Conservation (phyloP, 179 eudicot genomes). For the Vitellaria paradoxa region DNA sequence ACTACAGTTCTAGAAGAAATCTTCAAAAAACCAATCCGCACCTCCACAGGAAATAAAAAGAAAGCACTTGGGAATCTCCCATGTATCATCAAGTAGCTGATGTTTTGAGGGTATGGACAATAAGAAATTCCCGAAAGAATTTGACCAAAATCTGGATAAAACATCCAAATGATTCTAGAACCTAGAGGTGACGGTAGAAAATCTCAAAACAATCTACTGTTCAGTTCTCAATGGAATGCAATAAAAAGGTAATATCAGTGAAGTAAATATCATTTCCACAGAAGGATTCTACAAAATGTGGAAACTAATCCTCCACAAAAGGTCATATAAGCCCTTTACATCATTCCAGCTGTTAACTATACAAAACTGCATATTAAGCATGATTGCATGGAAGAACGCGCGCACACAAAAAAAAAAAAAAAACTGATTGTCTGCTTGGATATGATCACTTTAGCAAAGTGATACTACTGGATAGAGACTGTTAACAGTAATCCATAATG, state of each 20-base stretch:
- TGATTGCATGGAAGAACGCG: neutral
- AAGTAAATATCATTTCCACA: neutral
- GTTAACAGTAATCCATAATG: constrained; percentile 83
- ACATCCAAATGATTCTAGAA: too few relatives aligned
- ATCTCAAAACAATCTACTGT: neutral
- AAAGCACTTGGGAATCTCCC: too few relatives aligned
- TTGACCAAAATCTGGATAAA: too few relatives aligned
- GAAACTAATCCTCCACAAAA: constrained; percentile 6
- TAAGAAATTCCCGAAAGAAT: too few relatives aligned
- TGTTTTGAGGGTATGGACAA: too few relatives aligned
- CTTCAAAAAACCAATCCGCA: too few relatives aligned
- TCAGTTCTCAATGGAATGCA: neutral
- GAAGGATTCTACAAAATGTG: neutral
- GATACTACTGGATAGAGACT: constrained; percentile 21
- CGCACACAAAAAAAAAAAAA: neutral
- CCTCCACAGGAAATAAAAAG: too few relatives aligned
- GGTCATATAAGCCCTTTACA: neutral
- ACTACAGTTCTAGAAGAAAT: too few relatives aligned
- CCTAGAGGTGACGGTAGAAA: too few relatives aligned
- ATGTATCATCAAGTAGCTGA: too few relatives aligned
- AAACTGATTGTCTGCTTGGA: neutral
- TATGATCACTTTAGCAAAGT: neutral
- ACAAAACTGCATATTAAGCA: constrained; percentile 7
- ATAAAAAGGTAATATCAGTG: too few relatives aligned
- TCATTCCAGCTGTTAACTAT: neutral